Conservation (phyloP, 2,329 filamentous ascomycete genomes). For the Aspergillus hiratsukae region DNA sequence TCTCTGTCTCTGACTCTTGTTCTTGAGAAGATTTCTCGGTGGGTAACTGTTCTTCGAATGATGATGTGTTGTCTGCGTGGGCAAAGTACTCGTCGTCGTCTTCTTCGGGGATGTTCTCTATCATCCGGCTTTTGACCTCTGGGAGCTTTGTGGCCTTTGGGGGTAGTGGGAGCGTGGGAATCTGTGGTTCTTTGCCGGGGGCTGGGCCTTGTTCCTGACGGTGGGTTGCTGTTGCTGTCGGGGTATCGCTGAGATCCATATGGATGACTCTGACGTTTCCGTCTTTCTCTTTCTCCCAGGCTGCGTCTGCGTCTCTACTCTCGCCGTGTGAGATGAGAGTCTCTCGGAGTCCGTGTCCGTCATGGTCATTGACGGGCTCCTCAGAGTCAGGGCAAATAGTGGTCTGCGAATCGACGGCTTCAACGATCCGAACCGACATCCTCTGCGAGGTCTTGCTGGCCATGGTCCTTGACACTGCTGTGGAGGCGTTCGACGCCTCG, state of each 20-base stretch:
- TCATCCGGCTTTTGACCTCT: slow-evolving; percentile 12
- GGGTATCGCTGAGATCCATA: neutral
- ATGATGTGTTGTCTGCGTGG: neutral
- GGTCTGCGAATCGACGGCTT: slow-evolving; percentile 7
- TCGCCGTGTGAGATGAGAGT: neutral
- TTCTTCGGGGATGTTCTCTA: slow-evolving; percentile 19
- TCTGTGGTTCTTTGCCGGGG: neutral
- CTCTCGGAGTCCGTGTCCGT: neutral
- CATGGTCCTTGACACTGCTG: neutral
- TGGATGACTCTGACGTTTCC: neutral
- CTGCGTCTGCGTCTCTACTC: neutral
- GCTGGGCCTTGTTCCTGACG: neutral
- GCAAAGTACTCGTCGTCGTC: slow-evolving; percentile 3
- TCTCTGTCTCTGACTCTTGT: neutral
- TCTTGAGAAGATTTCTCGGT: neutral
- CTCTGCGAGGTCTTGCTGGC: slow-evolving; percentile 1
- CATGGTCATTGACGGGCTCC: neutral
- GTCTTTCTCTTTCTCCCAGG: neutral
- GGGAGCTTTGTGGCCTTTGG: slow-evolving; percentile 1
- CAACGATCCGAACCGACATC: slow-evolving; percentile 15
- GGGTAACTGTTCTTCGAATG: neutral
- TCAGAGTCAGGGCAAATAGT: neutral
- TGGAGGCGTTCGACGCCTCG: neutral
- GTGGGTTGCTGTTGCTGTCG: neutral
- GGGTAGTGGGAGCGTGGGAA: neutral